These are phyloP conservation scores for Inonotus obliquus DNA, from an alignment of 1,284 basidiomycete species.

Conservation along the genomic window DNA sequence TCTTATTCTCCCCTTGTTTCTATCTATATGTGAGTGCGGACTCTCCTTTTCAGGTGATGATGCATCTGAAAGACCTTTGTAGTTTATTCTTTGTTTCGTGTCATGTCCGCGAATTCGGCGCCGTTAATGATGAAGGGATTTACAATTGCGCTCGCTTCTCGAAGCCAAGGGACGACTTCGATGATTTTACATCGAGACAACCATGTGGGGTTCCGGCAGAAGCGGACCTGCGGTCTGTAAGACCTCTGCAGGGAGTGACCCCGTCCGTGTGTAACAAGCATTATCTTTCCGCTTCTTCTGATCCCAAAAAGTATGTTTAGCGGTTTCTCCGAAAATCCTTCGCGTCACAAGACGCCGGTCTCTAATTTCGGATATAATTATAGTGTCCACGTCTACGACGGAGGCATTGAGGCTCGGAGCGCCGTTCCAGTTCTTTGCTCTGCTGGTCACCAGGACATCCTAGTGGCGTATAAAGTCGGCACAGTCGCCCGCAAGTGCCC, in stretches of 20 bases:
- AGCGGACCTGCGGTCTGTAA: neutral
- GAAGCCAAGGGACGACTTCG: neutral
- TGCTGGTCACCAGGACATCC: neutral
- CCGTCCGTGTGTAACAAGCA: neutral
- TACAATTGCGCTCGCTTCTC: neutral
- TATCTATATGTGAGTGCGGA: neutral
- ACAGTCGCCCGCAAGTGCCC: neutral
- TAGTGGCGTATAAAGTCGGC: neutral
- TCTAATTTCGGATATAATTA: neutral
- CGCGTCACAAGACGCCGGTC: neutral
- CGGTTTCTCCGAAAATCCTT: neutral
- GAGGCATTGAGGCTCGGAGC: neutral
- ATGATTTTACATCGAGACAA: neutral
- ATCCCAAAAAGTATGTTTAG: neutral
- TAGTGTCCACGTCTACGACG: neutral
- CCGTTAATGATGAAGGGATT: neutral
- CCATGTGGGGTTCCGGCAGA: neutral
- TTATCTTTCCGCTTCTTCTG: neutral
- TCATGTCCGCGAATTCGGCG: neutral
- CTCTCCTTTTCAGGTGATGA: neutral
- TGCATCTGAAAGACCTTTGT: neutral
- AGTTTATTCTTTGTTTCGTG: neutral
- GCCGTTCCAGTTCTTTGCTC: neutral
- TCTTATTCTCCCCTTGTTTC: neutral
- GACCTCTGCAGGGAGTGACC: neutral